Conservation (phyloP, 108 stramenopile genomes). For the Mayamaea pseudoterrestris region DNA sequence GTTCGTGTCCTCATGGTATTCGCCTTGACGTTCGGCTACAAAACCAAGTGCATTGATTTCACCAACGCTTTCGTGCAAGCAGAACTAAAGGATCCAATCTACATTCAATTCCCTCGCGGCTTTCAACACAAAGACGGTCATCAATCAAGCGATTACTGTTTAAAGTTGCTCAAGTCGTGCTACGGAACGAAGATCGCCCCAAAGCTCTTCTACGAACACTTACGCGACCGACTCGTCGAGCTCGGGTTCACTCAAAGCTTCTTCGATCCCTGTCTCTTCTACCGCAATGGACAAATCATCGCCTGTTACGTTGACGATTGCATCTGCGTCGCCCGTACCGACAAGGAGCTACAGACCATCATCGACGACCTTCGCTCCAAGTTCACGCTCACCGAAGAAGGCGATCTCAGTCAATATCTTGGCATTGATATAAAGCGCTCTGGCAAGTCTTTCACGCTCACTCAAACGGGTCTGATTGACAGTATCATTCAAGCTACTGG, state of each 20-base stretch:
- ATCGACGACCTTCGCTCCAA: background rate
- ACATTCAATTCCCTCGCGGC: background rate
- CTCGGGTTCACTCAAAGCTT: slow-evolving; percentile 11
- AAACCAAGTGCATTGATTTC: background rate
- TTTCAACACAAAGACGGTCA: background rate
- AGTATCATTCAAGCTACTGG: slow-evolving; percentile 32
- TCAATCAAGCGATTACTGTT: background rate
- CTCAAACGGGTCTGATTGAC: slow-evolving; percentile 31
- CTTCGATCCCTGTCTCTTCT: slow-evolving; percentile 31
- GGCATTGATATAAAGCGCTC: slow-evolving; percentile 11
- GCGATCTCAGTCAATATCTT: slow-evolving; percentile 12
- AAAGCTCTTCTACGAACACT: slow-evolving; percentile 13
- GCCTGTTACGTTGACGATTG: slow-evolving; percentile 31
- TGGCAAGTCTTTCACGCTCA: slow-evolving; percentile 6
- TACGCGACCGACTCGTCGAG: slow-evolving; percentile 3
- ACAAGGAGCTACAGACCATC: background rate
- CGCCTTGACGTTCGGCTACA: background rate
- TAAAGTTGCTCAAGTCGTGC: background rate
- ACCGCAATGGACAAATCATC: slow-evolving; percentile 10
- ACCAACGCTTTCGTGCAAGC: slow-evolving; percentile 2
- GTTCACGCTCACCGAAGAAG: slow-evolving; percentile 16
- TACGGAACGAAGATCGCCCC: slow-evolving; percentile 15
- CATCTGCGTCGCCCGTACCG: background rate
- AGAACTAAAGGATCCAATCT: background rate
- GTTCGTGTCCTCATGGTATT: slow-evolving; percentile 5